Conservation (phyloP, 768 basidiomycete genomes). For the Boletus edulis region DNA sequence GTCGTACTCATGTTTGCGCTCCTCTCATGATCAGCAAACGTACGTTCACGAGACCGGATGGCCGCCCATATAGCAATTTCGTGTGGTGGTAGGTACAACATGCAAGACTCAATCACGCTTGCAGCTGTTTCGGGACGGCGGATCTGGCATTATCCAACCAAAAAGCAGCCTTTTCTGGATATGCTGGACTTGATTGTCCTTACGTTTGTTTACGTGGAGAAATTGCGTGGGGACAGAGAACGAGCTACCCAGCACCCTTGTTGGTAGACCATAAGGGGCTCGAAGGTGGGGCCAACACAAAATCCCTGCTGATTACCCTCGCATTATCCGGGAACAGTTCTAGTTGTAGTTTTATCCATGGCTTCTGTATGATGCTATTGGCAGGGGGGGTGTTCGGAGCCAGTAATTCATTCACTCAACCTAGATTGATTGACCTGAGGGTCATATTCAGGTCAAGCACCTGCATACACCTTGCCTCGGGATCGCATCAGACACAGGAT, state of each 20-base stretch:
- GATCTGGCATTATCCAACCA: constrained; percentile 16
- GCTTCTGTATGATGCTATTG: too few relatives aligned
- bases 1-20: not conserved
- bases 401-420: too few relatives aligned
- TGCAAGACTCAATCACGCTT: not conserved
- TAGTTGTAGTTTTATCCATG: too few relatives aligned
- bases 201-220: constrained; percentile 28
- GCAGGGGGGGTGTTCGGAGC: too few relatives aligned
- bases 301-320: too few relatives aligned
- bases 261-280: too few relatives aligned
- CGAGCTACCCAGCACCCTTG: not conserved
- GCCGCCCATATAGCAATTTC: constrained; percentile 23
- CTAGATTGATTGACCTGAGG: too few relatives aligned
- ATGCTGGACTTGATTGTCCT: constrained; percentile 25
- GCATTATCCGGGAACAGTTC: too few relatives aligned
- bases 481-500: too few relatives aligned
- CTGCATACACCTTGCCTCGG: too few relatives aligned
- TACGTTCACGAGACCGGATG: constrained; percentile 32
- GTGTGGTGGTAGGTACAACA: constrained; percentile 2
- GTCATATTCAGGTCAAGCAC: too few relatives aligned
- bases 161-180: constrained; percentile 13
- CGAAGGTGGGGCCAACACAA: too few relatives aligned
- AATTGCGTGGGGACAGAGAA: constrained; percentile 18
- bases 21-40: constrained; percentile 13
- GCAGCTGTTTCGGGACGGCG: constrained; percentile 19